These are phyloP conservation scores for Pelagophyceae sp. DNA, from an alignment of 352 stramenopile species.

Conservation along the genomic window DNA sequence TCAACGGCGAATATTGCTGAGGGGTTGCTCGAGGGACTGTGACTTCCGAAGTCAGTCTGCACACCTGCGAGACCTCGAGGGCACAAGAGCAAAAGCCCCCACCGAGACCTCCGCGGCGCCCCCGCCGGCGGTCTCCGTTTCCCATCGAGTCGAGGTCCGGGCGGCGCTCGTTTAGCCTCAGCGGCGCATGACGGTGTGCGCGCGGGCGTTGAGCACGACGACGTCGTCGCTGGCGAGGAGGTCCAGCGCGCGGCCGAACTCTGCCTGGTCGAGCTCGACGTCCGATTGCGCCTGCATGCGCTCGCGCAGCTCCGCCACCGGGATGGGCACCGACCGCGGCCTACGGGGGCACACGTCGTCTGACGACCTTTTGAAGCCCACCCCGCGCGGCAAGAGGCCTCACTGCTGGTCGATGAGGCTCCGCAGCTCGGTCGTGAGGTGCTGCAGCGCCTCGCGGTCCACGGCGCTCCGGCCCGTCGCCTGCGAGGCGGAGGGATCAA, in stretches of 20 bases:
- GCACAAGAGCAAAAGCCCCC: too few species aligned
- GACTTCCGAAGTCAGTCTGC: too few species aligned
- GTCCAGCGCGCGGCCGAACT: conserved; percentile 74
- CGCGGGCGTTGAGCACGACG: conserved; percentile 78
- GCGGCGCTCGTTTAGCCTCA: too few species aligned
- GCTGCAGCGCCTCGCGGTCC: conserved; percentile 1
- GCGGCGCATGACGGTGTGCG: conserved; percentile 43
- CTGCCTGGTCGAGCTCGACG: conserved; percentile 57
- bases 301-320: conserved; percentile 67
- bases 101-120: too few species aligned
- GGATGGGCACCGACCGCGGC: conserved; percentile 48
- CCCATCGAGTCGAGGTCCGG: too few species aligned
- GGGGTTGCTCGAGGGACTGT: too few species aligned
- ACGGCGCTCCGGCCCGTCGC: not conserved
- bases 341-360: conserved; percentile 6
- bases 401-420: not conserved
- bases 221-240: conserved; percentile 77
- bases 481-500: conserved; percentile 10
- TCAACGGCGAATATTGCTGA: too few species aligned
- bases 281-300: conserved; percentile 72
- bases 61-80: too few species aligned
- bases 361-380: too few species aligned
- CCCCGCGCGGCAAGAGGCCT: too few species aligned
- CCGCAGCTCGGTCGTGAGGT: conserved; percentile 6
- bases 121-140: too few species aligned